These are phyloP conservation scores for Trypanosoma grayi DNA, from an alignment of 208 protist genomes.

Conservation along the genomic window DNA sequence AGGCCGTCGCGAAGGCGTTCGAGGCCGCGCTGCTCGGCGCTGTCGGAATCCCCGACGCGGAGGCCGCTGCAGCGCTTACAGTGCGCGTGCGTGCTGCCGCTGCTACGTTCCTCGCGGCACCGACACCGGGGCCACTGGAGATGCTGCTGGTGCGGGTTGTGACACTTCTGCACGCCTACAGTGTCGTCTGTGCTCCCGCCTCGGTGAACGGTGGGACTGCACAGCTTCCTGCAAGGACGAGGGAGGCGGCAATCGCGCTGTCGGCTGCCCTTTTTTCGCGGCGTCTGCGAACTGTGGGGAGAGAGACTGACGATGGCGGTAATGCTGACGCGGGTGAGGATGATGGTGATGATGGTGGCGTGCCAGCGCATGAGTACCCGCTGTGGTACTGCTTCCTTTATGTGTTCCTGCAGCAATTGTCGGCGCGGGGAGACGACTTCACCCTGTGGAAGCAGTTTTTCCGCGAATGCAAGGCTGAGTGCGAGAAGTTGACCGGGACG, in stretches of 20 bases:
- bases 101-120: slow-evolving; percentile 3
- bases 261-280: slow-evolving; percentile 27
- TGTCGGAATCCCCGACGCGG: background rate
- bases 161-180: slow-evolving; percentile 26
- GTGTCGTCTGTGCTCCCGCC: background rate
- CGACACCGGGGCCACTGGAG: slow-evolving; percentile 20
- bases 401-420: slow-evolving; percentile 75
- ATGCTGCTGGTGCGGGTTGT: slow-evolving; percentile 24
- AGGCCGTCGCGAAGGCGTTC: slow-evolving; percentile 9
- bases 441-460: slow-evolving; percentile 45
- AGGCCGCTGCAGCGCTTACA: background rate
- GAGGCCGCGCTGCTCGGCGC: background rate
- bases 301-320: background rate
- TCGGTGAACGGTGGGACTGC: background rate
- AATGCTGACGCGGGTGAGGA: background rate
- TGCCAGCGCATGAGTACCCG: background rate
- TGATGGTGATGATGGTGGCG: background rate
- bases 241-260: slow-evolving; percentile 26
- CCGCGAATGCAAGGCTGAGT: slow-evolving; percentile 17
- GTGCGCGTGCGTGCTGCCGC: slow-evolving; percentile 15
- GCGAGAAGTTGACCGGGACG: background rate
- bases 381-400: slow-evolving; percentile 67
- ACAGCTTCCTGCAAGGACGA: slow-evolving; percentile 22
- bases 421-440: slow-evolving; percentile 43
- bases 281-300: background rate